Percentiles rank a stretch among this genome's conserved stretches.
phyloP scores from a whole-genome alignment of 1,284 basidiomycete genomes.

The Boletus semigastroideus region DNA sequence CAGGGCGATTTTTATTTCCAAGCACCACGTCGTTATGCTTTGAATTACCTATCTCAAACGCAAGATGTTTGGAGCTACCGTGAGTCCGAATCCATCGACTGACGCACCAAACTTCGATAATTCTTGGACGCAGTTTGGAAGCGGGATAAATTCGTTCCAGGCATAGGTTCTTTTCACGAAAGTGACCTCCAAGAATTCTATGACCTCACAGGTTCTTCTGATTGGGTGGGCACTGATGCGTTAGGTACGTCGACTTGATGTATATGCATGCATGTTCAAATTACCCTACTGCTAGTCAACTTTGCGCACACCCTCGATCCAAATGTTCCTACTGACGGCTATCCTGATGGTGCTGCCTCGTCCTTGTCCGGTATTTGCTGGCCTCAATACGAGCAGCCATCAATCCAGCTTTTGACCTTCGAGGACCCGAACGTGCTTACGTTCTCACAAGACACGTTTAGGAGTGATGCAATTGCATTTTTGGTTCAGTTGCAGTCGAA shows the following conservation, averaged over 20 bases:
- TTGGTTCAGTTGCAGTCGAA: background rate
- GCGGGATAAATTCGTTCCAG: background rate
- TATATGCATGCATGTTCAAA: background rate
- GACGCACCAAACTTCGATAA: background rate
- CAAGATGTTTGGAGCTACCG: constrained; percentile 2
- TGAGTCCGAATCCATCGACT: background rate
- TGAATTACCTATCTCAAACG: background rate
- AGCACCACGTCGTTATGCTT: background rate
- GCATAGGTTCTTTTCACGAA: constrained; percentile 2
- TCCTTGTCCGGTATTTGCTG: background rate
- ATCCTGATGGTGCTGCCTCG: background rate
- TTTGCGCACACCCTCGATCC: background rate
- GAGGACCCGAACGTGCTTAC: background rate
- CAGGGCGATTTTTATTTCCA: constrained; percentile 2
- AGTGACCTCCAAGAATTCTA: constrained; percentile 1
- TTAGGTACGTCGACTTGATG: background rate
- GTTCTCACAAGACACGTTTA: background rate
- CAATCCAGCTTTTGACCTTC: background rate
- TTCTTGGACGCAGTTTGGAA: background rate
- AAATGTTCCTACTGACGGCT: background rate
- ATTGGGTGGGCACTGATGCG: background rate
- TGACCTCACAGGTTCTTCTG: background rate
- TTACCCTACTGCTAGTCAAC: background rate
- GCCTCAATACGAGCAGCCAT: background rate
- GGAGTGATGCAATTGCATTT: background rate